Percentiles rank a stretch among this genome's conserved stretches.
phyloP scores from a whole-genome alignment of 2,329 filamentous ascomycete genomes.

The Dactylella cylindrospora region DNA sequence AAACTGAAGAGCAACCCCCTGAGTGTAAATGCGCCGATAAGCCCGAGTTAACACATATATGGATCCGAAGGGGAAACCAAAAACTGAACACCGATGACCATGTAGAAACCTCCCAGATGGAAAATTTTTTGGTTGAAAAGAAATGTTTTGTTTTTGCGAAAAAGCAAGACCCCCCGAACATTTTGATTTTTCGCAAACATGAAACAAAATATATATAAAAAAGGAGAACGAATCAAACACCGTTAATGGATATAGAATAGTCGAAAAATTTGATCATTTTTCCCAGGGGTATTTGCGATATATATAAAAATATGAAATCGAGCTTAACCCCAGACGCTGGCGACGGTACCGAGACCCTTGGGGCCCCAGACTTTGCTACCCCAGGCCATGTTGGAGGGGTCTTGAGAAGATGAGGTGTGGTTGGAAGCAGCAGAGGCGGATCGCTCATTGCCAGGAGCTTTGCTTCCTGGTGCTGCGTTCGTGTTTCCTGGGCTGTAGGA shows the following conservation, averaged over 20 bases:
- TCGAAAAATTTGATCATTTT: conserved; percentile 40
- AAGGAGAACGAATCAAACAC: no score
- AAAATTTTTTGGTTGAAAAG: no score
- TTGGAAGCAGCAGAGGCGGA: conserved; percentile 49
- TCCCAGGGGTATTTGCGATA: conserved; percentile 30
- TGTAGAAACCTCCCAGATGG: conserved; percentile 44
- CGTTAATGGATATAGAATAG: conserved; percentile 43
- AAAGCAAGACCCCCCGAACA: conserved; percentile 33
- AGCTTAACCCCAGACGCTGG: conserved; percentile 49
- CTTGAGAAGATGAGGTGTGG: conserved; percentile 46
- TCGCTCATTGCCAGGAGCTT: conserved; percentile 47
- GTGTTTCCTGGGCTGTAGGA: conserved; percentile 54
- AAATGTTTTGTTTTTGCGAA: conserved; percentile 29
- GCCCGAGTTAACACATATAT: conserved; percentile 44
- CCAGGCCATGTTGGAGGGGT: conserved; percentile 48
- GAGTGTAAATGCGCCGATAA: conserved; percentile 44
- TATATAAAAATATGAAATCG: conserved; percentile 17
- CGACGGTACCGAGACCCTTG: conserved; percentile 48
- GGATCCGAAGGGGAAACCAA: conserved; percentile 41
- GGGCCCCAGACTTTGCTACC: conserved; percentile 49
- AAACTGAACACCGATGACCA: conserved; percentile 45
- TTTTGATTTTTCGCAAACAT: conserved; percentile 40
- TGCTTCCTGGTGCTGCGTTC: conserved; percentile 39
- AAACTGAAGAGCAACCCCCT: conserved; percentile 41
- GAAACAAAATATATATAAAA: conserved; percentile 37